Percentiles rank a stretch among this genome's conserved stretches.
Evolutionary conservation across 805 yeast genomes (phyloP).

Genomic region (Ogataea neopini): DNA sequence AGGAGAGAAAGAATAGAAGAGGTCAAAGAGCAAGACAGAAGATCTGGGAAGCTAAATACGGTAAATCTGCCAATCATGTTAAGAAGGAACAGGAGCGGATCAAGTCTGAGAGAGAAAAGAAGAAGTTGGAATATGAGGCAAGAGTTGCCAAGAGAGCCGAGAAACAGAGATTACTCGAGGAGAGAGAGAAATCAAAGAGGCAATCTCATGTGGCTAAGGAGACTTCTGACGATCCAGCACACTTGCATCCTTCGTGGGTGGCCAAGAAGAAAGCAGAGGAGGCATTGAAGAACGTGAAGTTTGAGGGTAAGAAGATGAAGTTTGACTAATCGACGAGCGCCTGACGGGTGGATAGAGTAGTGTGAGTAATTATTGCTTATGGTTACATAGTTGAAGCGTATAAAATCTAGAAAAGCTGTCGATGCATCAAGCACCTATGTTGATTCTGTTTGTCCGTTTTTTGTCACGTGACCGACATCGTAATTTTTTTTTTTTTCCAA

Average conservation of each 20-base stretch:
- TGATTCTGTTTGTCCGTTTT: too few relatives aligned
- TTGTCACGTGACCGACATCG: too few relatives aligned
- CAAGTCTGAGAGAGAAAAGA: constrained; percentile 55
- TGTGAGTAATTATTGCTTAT: too few relatives aligned
- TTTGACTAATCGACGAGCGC: constrained; percentile 64
- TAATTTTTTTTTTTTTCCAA: too few relatives aligned
- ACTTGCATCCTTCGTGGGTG: constrained; percentile 96
- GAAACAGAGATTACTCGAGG: constrained; percentile 33
- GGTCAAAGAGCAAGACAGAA: constrained; percentile 97
- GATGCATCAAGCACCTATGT: too few relatives aligned
- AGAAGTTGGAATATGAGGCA: constrained; percentile 68
- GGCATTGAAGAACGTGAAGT: constrained; percentile 60
- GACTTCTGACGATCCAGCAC: constrained; percentile 15
- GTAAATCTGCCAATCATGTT: constrained; percentile 80
- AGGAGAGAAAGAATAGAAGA: constrained; percentile 79
- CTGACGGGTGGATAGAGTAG: too few relatives aligned
- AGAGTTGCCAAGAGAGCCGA: constrained; percentile 67
- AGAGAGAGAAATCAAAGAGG: constrained; percentile 21
- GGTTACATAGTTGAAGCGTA: too few relatives aligned
- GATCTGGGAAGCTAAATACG: constrained; percentile 94
- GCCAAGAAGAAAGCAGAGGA: constrained; percentile 81
- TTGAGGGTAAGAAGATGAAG: constrained; percentile 80
- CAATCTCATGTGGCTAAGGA: constrained; percentile 6
- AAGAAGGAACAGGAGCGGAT: constrained; percentile 59
- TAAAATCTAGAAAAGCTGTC: too few relatives aligned